Evolutionary conservation across 1,284 basidiomycete species (phyloP).

Genomic region (Pterula multifida): DNA sequence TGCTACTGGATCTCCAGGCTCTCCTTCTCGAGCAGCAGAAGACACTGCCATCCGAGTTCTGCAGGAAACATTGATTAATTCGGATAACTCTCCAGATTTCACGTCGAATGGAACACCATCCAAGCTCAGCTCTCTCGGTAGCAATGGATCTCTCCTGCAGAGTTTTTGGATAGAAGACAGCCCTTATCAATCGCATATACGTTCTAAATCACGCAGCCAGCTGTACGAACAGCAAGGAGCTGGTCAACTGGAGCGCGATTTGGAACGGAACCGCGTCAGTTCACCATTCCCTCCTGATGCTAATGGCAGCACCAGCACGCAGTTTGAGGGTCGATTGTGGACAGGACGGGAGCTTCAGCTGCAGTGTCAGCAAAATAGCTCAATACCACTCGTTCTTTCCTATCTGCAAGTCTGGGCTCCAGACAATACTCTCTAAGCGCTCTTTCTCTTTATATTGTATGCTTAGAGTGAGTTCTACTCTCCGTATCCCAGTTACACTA

Average conservation of each 20-base stretch:
- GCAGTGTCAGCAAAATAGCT: constrained; percentile 62
- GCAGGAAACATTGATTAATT: constrained; percentile 67
- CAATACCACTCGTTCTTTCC: constrained; percentile 47
- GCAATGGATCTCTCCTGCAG: constrained; percentile 1
- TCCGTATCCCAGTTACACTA: not conserved
- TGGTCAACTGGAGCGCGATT: constrained; percentile 47
- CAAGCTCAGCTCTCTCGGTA: constrained; percentile 7
- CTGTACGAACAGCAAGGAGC: constrained; percentile 49
- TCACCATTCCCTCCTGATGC: constrained; percentile 4
- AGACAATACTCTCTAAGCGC: constrained; percentile 10
- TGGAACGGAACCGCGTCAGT: constrained; percentile 14
- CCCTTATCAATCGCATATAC: constrained; percentile 27
- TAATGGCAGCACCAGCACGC: constrained; percentile 15
- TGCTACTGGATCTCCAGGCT: constrained; percentile 20
- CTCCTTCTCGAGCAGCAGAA: constrained; percentile 54
- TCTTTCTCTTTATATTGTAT: not conserved
- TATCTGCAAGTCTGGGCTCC: constrained; percentile 34
- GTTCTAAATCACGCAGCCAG: constrained; percentile 61
- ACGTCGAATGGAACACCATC: constrained; percentile 11
- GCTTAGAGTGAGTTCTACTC: not conserved
- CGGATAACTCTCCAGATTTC: constrained; percentile 15
- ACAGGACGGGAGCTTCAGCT: constrained; percentile 54
- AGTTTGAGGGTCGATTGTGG: constrained; percentile 41
- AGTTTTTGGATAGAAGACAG: constrained; percentile 11
- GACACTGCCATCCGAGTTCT: constrained; percentile 69